A percentile compares a stretch with the other conserved stretches of the same genome.
These are phyloP conservation scores for Phytopythium litorale DNA, from an alignment of 352 stramenopile species.

Conservation along the genomic window DNA sequence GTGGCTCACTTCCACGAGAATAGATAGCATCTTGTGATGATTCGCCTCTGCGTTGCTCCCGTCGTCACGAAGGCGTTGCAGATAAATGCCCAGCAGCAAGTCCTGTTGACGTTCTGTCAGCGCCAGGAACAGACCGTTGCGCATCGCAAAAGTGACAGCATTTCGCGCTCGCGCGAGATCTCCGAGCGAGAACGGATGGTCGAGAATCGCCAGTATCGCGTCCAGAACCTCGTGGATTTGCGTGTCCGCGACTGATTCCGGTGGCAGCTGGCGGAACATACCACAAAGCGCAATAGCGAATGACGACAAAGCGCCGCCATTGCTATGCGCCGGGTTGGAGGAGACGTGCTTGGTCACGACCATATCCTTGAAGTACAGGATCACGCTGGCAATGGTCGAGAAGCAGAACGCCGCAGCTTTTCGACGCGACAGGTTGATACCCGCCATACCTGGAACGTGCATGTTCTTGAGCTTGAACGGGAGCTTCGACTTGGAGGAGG, in stretches of 20 bases:
- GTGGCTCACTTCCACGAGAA: conserved; percentile 62
- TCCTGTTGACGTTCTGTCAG: conserved; percentile 72
- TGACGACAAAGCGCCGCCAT: conserved; percentile 67
- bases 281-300: conserved; percentile 70
- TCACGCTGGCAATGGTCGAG: conserved; percentile 65
- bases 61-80: conserved; percentile 48
- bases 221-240: conserved; percentile 71
- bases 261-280: conserved; percentile 72
- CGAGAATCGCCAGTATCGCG: conserved; percentile 58
- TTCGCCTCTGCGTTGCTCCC: conserved; percentile 28
- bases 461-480: conserved; percentile 62
- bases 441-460: conserved; percentile 60
- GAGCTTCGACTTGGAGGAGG: conserved; percentile 43
- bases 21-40: conserved; percentile 64
- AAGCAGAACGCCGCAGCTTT: conserved; percentile 64
- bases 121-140: conserved; percentile 51
- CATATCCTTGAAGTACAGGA: conserved; percentile 79
- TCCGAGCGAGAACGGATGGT: conserved; percentile 64
- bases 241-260: conserved; percentile 51
- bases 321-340: conserved; percentile 38
- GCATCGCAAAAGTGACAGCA: conserved; percentile 69
- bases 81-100: conserved; percentile 49
- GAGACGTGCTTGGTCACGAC: conserved; percentile 60
- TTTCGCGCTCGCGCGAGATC: conserved; percentile 81
- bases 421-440: conserved; percentile 49